Evolutionary conservation across 352 stramenopile genomes (phyloP), one percentile per base, ranked within the genome.

Genomic region (Pilasporangium apinafurcum): DNA sequence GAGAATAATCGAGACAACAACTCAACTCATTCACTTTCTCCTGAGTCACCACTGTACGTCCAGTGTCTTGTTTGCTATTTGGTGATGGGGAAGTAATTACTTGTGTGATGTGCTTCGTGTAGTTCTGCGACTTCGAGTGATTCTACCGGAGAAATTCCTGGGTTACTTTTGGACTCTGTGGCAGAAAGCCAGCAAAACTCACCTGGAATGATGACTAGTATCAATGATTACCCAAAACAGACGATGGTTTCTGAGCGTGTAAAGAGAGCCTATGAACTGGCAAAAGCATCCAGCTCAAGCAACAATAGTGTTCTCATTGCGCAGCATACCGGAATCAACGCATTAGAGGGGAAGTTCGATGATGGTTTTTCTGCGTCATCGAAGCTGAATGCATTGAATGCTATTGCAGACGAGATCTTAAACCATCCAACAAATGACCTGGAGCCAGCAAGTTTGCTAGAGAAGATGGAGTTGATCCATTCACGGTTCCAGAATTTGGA

Each of bases 241-340:
- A 45, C 54, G 13, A 29, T 59, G 1, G 39, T 83, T 12, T 71
- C 69, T 4, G 53, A 66, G 30, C 55, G 68, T 18, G 37, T 86
- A 17, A 65, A 56, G 2, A 72, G 66, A 37, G 65, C 68, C 4
- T 86, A 83, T 22, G 58, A 83, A 13, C 55, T 61, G 0, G 69
- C 64, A 8, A 86, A 86, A 58, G 65, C 48, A 5, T 46, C 58
- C 8, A 32, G n/a, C 13, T 8, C 25, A 8, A 21, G 30, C 13
- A 28, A 30, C 44, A 31, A 17, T 10, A 51, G 24, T 8, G 28
- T 17, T 21, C 6, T 37, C 17, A 17, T 24, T 8, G 16, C 26
- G 6, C 35, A 20, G 28, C 22, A 34, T 5, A 45, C 7, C 20
- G 25, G 25, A 26, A 8, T 8, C 4, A 18, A 35, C 7, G 17